Conservation (phyloP, 176 grass and related monocot genomes). For the Zoysia japonica region DNA sequence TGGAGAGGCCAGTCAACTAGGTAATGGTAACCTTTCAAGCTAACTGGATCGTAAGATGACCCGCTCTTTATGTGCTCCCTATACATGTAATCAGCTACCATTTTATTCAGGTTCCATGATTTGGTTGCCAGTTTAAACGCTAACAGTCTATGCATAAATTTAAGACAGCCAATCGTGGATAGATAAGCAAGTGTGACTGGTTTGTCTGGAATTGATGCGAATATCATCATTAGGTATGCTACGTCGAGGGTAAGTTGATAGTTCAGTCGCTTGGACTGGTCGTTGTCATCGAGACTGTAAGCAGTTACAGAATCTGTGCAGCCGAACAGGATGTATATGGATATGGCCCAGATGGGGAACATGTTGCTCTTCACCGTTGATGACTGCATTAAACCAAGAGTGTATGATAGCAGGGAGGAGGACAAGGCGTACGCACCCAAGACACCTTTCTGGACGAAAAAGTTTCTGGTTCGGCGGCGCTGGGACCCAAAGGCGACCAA, state of each 20-base stretch:
- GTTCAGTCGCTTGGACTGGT: background rate
- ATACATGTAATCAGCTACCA: slow-evolving; percentile 41
- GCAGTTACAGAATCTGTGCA: background rate
- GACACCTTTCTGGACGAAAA: slow-evolving; percentile 1
- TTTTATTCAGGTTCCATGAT: slow-evolving; percentile 40
- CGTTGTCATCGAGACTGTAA: slow-evolving; percentile 21
- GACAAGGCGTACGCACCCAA: background rate
- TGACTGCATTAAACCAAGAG: slow-evolving; percentile 23
- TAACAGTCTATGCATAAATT: background rate
- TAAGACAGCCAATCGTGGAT: accelerated
- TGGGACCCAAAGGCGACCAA: background rate
- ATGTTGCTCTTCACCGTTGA: background rate
- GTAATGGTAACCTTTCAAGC: slow-evolving; percentile 41
- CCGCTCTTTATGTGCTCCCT: background rate
- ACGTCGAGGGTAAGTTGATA: background rate
- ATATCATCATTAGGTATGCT: background rate
- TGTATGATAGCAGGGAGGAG: background rate
- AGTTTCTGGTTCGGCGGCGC: background rate
- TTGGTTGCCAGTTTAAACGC: background rate
- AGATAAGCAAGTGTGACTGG: background rate
- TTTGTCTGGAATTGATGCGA: background rate
- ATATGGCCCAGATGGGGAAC: background rate
- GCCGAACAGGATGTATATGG: background rate
- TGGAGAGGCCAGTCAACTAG: slow-evolving; percentile 27
- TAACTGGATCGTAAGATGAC: slow-evolving; percentile 10